phyloP scores from a whole-genome alignment of 2,329 filamentous ascomycete species.

The Claviceps sp. region DNA sequence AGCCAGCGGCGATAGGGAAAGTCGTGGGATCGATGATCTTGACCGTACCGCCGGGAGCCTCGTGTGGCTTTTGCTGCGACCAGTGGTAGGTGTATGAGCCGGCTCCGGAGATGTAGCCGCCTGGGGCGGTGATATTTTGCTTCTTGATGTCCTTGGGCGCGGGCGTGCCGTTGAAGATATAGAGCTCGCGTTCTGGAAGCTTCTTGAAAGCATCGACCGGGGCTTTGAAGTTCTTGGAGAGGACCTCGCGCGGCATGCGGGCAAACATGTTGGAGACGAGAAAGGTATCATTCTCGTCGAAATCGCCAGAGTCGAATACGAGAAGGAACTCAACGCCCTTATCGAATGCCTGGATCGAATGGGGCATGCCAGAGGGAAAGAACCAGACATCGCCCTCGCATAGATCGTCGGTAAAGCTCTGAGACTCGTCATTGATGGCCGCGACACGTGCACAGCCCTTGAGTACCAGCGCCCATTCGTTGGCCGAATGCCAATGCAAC shows the following conservation, averaged over 20 bases:
- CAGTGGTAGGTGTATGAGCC: conserved; percentile 36
- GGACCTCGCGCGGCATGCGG: conserved; percentile 36
- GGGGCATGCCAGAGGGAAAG: conserved; percentile 36
- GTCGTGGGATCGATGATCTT: conserved; percentile 44
- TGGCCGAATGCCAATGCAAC: conserved; percentile 47
- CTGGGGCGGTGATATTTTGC: conserved; percentile 33
- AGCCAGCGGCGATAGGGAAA: conserved; percentile 42
- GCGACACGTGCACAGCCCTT: conserved; percentile 39
- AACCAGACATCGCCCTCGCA: conserved; percentile 20
- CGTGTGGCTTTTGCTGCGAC: conserved; percentile 35
- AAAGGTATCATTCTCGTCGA: conserved; percentile 47
- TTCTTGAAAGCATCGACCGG: conserved; percentile 33
- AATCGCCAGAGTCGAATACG: conserved; percentile 44
- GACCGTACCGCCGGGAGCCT: conserved; percentile 41
- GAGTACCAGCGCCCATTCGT: conserved; percentile 38
- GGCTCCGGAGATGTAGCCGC: conserved; percentile 25
- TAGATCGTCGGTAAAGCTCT: conserved; percentile 33
- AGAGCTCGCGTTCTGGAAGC: conserved; percentile 33
- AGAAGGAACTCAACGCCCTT: conserved; percentile 45
- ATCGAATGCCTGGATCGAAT: conserved; percentile 40
- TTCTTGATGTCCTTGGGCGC: conserved; percentile 30
- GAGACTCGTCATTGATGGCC: conserved; percentile 37
- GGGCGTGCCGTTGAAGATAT: conserved; percentile 39
- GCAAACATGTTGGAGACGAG: conserved; percentile 40
- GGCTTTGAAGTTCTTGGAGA: conserved; percentile 40